Evolutionary conservation across 495 filamentous ascomycete genomes (phyloP).

Genomic region (Neurospora sp.): DNA sequence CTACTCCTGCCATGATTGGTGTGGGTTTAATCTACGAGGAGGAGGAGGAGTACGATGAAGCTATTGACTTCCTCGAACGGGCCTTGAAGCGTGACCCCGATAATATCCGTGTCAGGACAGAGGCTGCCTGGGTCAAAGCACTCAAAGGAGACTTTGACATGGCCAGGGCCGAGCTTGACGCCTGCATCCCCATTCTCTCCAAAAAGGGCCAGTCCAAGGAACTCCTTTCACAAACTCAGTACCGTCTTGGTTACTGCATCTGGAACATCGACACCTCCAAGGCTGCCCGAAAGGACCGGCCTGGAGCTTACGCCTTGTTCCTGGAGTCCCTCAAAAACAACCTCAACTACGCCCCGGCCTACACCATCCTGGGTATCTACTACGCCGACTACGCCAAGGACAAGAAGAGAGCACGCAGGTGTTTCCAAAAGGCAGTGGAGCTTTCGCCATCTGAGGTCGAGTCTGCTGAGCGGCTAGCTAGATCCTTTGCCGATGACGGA

Average conservation of each 20-base stretch:
- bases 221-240: conserved; percentile 71
- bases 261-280: conserved; percentile 72
- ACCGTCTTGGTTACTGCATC: conserved; percentile 78
- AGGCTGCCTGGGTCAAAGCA: conserved; percentile 83
- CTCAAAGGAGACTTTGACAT: conserved; percentile 61
- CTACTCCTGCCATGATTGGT: conserved; percentile 74
- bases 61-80: conserved; percentile 64
- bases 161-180: conserved; percentile 57
- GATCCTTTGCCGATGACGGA: conserved; percentile 71
- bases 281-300: conserved; percentile 62
- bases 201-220: conserved; percentile 46
- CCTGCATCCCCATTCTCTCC: conserved; percentile 51
- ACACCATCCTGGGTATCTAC: conserved; percentile 89
- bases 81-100: conserved; percentile 59
- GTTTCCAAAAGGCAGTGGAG: conserved; percentile 96
- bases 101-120: conserved; percentile 68
- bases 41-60: conserved; percentile 73
- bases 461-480: conserved; percentile 79
- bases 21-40: conserved; percentile 87
- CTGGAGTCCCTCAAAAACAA: conserved; percentile 76
- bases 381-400: conserved; percentile 88
- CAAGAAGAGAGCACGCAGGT: conserved; percentile 70
- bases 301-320: conserved; percentile 67
- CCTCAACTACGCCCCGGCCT: conserved; percentile 83
- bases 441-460: conserved; percentile 77